Percentiles rank a stretch among this genome's conserved stretches.
Conservation (phyloP, 192 early-diverging fungal genomes). For the Coemansia sp. region DNA sequence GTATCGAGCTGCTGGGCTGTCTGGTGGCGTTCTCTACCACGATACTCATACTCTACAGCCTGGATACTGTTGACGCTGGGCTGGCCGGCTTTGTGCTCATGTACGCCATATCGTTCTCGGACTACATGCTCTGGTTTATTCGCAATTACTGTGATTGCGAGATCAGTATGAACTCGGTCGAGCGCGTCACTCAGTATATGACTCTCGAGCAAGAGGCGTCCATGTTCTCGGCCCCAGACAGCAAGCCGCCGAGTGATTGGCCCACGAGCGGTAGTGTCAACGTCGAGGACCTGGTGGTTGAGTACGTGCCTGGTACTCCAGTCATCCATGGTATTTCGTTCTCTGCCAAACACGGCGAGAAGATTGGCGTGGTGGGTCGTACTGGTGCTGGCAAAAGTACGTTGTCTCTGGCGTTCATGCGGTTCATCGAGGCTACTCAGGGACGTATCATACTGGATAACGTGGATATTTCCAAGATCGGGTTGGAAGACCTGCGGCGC, state of each 20-base stretch:
- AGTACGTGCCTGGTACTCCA: conserved; percentile 77
- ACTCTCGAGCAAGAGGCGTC: conserved; percentile 76
- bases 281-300: conserved; percentile 67
- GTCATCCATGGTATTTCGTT: conserved; percentile 81
- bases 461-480: conserved; percentile 71
- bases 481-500: conserved; percentile 77
- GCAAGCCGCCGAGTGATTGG: conserved; percentile 63
- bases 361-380: conserved; percentile 91
- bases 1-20: conserved; percentile 79
- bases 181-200: conserved; percentile 85
- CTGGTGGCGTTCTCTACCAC: conserved; percentile 75
- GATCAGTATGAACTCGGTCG: conserved; percentile 85
- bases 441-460: conserved; percentile 75
- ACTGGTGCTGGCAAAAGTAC: conserved; percentile 87
- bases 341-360: conserved; percentile 67
- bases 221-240: conserved; percentile 24
- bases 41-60: conserved; percentile 61
- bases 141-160: conserved; percentile 82
- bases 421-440: conserved; percentile 70
- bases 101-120: conserved; percentile 85
- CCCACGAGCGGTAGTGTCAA: conserved; percentile 71
- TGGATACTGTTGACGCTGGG: conserved; percentile 74
- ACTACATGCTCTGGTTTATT: conserved; percentile 79
- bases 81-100: conserved; percentile 85
- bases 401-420: conserved; percentile 71